Evolutionary conservation across 139 green algal genomes (phyloP), one percentile per base, ranked within the genome.

Genomic region (Chlamydomonas eustigma): DNA sequence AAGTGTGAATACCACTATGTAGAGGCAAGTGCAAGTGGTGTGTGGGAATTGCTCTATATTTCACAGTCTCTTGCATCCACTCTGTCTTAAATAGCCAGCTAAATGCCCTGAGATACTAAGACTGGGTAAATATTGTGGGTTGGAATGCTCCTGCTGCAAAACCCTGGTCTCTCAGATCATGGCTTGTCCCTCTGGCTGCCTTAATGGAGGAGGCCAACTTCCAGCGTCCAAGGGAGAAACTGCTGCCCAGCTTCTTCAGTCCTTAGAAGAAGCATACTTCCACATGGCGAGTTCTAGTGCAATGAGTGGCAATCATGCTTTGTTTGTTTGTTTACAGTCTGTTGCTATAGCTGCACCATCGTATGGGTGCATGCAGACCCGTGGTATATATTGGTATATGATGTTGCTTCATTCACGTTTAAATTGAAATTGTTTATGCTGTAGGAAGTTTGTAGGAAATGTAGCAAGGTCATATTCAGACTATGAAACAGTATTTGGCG

Each of bases 161-260:
- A n/a, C n/a, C n/a, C n/a, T n/a, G n/a, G n/a, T n/a, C n/a, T 2
- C 30, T 31, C 32, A 80, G 76, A 71, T 86, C 24, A 99, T 99
- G 96, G 96, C 96, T 2, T 99, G 96, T 82, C 96, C 96, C 0
- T 85, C 78, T 4, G 93, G 91, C 28, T 98, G 95, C 83, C 74
- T 99, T 22, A 99, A 99, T 65, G 95, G 95, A 0, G 95, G 94
- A 2, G 95, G 95, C 0, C 95, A 99, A 83, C 50, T 93, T 30
- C 90, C 89, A 78, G 76, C 90, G 32, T 4, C 64, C 0, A 73
- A 39, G 0, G 88, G 79, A 0, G 33, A 78, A 32, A 80, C 39
- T 0, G 22, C 76, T 0, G 74, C 87, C 37, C 74, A 96, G 78
- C 58, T 84, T 64, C 74, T 89, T 38, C 70, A 86, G 78, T 64